Percentiles rank a stretch among this genome's conserved stretches.
Conservation (phyloP, 345 rosid genomes). For the Lumnitzera racemosa region DNA sequence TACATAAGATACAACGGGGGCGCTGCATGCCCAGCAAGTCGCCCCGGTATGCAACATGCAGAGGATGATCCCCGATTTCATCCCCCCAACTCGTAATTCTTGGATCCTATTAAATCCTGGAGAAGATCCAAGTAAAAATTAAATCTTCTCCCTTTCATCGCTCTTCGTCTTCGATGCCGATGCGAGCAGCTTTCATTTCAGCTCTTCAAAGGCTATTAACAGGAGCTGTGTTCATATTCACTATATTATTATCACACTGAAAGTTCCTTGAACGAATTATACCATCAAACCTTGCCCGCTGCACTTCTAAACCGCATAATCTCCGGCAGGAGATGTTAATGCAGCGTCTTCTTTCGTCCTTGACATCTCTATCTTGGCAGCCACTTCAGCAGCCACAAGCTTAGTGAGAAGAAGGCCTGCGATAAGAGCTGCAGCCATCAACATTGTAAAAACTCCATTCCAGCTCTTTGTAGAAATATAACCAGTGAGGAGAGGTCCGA, state of each 20-base stretch:
- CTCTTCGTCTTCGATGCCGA: too few species aligned
- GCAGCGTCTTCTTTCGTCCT: constrained; percentile 15
- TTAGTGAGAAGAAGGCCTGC: constrained; percentile 74
- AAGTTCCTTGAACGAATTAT: too few species aligned
- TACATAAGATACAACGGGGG: too few species aligned
- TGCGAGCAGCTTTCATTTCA: too few species aligned
- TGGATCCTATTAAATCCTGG: not conserved
- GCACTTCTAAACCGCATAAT: constrained; percentile 18
- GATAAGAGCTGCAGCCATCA: constrained; percentile 80
- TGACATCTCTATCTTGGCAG: constrained; percentile 54
- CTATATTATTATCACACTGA: too few species aligned
- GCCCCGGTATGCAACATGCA: too few species aligned
- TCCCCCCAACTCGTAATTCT: not conserved
- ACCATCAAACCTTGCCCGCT: not conserved
- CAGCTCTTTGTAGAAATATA: constrained; percentile 84
- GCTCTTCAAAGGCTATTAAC: too few species aligned
- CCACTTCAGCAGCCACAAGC: constrained; percentile 74
- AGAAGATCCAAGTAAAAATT: constrained; percentile 4
- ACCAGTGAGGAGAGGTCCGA: constrained; percentile 89
- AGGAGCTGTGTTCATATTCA: too few species aligned
- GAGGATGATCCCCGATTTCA: too few species aligned
- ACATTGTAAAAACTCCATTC: constrained; percentile 82
- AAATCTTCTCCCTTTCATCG: not conserved
- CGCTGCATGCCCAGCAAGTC: too few species aligned
- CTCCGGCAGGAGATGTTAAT: constrained; percentile 14